phyloP scores from a whole-genome alignment of 2,329 filamentous ascomycete genomes.

The Alternaria triticina region DNA sequence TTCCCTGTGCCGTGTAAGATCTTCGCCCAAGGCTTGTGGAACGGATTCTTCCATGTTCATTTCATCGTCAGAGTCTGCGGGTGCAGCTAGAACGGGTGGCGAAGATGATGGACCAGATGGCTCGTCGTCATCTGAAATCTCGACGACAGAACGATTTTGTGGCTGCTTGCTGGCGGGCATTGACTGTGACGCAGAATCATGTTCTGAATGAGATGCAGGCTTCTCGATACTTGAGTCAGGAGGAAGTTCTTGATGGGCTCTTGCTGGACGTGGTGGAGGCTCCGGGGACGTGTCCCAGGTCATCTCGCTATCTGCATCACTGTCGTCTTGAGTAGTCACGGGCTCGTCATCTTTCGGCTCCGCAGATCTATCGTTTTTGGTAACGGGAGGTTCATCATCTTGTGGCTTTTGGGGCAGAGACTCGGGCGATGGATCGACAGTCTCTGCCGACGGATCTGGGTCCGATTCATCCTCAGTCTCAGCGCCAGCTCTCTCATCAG shows the following conservation, averaged over 20 bases:
- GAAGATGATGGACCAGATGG: slow-evolving; percentile 22
- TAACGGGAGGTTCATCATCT: slow-evolving; percentile 12
- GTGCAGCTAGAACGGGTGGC: slow-evolving; percentile 10
- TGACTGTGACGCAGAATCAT: not conserved
- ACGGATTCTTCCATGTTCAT: slow-evolving; percentile 39
- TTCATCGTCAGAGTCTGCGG: slow-evolving; percentile 30
- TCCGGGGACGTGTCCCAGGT: slow-evolving; percentile 29
- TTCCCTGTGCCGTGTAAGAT: slow-evolving; percentile 2
- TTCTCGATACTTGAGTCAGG: slow-evolving; percentile 39
- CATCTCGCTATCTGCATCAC: not conserved
- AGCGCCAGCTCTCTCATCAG: slow-evolving; percentile 23
- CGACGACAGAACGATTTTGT: not conserved
- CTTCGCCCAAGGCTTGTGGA: slow-evolving; percentile 39
- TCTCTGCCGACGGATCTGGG: slow-evolving; percentile 19
- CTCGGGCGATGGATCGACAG: slow-evolving; percentile 8
- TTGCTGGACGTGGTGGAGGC: slow-evolving; percentile 19
- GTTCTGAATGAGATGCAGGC: not conserved
- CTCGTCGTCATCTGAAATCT: slow-evolving; percentile 19
- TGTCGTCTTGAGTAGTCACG: slow-evolving; percentile 12
- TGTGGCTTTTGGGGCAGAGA: slow-evolving; percentile 8
- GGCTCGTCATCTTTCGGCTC: slow-evolving; percentile 14
- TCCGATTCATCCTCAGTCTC: slow-evolving; percentile 17
- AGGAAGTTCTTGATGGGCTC: slow-evolving; percentile 23
- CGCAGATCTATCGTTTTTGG: slow-evolving; percentile 10
- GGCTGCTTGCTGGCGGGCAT: not conserved